A percentile compares a stretch with the other conserved stretches of the same genome.
Conservation (phyloP, 129 eudicot genomes). For the Lactuca sativa region DNA sequence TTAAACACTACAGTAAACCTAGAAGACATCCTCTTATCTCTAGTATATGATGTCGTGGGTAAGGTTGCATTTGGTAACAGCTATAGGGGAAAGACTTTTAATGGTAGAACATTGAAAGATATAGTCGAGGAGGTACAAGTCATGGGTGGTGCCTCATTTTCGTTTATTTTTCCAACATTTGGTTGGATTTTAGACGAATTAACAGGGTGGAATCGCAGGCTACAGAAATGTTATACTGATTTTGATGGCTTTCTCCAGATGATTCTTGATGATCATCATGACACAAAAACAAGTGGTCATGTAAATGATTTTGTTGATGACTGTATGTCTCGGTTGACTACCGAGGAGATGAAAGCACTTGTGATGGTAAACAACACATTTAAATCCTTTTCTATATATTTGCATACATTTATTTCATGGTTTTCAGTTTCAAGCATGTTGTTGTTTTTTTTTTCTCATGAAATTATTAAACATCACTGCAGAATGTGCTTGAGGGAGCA, state of each 20-base stretch:
- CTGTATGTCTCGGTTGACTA: slow-evolving; percentile 2
- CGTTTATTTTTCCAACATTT: slow-evolving; percentile 5
- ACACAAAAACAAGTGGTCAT: not conserved
- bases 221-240: slow-evolving; percentile 11
- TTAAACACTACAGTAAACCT: not conserved
- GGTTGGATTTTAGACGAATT: slow-evolving; percentile 19
- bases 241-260: slow-evolving; percentile 16
- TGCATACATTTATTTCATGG: too few relatives aligned
- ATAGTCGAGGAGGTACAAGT: slow-evolving; percentile 11
- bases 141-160: slow-evolving; percentile 1
- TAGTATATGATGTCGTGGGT: slow-evolving; percentile 1
- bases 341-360: slow-evolving; percentile 24
- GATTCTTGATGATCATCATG: slow-evolving; percentile 21
- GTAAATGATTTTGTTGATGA: slow-evolving; percentile 17
- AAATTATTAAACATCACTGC: not conserved
- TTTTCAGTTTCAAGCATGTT: too few relatives aligned
- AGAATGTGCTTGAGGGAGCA: slow-evolving; percentile 39
- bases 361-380: slow-evolving; percentile 4
- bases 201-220: slow-evolving; percentile 17
- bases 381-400: not conserved
- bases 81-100: not conserved
- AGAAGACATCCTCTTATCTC: not conserved
- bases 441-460: too few relatives aligned
- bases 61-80: slow-evolving; percentile 23
- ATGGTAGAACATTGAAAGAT: not conserved